phyloP scores from a whole-genome alignment of 2,329 filamentous ascomycete genomes.

The Blastomyces percursus region DNA sequence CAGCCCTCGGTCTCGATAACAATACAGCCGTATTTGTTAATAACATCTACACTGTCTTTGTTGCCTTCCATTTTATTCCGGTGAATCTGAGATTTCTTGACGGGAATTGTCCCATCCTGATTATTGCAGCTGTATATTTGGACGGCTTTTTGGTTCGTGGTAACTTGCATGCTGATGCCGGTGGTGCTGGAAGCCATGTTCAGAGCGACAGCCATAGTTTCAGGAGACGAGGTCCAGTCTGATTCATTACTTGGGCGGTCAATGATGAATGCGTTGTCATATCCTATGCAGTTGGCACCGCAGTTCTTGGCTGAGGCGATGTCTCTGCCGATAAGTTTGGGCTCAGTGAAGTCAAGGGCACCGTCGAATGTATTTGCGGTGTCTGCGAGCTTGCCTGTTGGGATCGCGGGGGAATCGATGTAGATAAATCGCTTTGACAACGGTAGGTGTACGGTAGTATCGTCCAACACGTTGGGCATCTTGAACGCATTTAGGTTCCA shows the following conservation, averaged over 20 bases:
- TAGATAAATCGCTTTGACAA: constrained; percentile 36
- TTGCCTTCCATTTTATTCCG: constrained; percentile 42
- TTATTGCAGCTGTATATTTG: constrained; percentile 79
- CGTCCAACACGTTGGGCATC: constrained; percentile 31
- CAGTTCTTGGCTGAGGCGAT: constrained; percentile 59
- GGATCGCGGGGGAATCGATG: constrained; percentile 55
- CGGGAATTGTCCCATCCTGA: constrained; percentile 53
- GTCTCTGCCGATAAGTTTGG: constrained; percentile 68
- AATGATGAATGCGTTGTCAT: constrained; percentile 52
- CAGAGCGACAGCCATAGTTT: constrained; percentile 41
- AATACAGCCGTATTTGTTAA: constrained; percentile 65
- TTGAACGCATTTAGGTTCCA: constrained; percentile 43
- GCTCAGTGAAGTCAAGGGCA: constrained; percentile 53
- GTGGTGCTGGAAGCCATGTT: constrained; percentile 56
- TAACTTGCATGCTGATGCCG: constrained; percentile 73
- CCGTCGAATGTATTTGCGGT: constrained; percentile 58
- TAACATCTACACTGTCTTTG: constrained; percentile 31
- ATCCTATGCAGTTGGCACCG: constrained; percentile 70
- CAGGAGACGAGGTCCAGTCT: constrained; percentile 20
- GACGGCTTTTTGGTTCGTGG: constrained; percentile 72
- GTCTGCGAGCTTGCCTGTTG: constrained; percentile 62
- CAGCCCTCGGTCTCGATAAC: constrained; percentile 89
- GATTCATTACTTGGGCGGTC: constrained; percentile 29
- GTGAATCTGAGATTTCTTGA: constrained; percentile 33
- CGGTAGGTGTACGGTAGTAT: constrained; percentile 37